Conservation (phyloP, 768 basidiomycete genomes). For the Leccinum fibrillosum region DNA sequence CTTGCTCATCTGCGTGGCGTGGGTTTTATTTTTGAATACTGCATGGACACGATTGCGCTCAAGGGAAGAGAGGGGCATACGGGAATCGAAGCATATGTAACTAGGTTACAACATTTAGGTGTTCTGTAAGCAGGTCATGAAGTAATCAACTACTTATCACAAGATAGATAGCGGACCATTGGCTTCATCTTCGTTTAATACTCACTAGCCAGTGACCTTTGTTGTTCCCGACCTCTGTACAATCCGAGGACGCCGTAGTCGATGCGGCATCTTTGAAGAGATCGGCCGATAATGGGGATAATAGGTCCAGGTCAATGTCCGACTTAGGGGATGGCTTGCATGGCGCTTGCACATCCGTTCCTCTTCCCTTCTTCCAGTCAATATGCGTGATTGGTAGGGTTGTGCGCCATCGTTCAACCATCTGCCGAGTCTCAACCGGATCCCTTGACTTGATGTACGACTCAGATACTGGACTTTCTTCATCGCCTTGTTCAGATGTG, state of each 20-base stretch:
- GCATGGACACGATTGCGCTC: conserved; percentile 56
- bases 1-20: conserved; percentile 47
- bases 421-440: conserved; percentile 20
- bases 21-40: conserved; percentile 62
- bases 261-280: conserved; percentile 25
- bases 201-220: conserved; percentile 33
- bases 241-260: conserved; percentile 30
- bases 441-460: conserved; percentile 24
- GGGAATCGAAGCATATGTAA: background rate
- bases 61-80: conserved; percentile 31
- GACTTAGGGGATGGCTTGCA: background rate
- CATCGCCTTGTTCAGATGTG: conserved; percentile 23
- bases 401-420: conserved; percentile 33
- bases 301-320: conserved; percentile 7
- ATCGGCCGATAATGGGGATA: conserved; percentile 21
- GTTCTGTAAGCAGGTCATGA: background rate
- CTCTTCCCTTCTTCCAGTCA: conserved; percentile 14
- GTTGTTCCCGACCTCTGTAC: conserved; percentile 29
- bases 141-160: background rate
- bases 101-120: background rate
- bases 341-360: conserved; percentile 3
- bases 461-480: conserved; percentile 1
- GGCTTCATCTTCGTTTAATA: conserved; percentile 18
- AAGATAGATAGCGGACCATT: background rate
- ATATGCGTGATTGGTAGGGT: conserved; percentile 17